These are phyloP conservation scores for Cymbidium sinense DNA, from an alignment of 106 monocot genomes.

Conservation along the genomic window DNA sequence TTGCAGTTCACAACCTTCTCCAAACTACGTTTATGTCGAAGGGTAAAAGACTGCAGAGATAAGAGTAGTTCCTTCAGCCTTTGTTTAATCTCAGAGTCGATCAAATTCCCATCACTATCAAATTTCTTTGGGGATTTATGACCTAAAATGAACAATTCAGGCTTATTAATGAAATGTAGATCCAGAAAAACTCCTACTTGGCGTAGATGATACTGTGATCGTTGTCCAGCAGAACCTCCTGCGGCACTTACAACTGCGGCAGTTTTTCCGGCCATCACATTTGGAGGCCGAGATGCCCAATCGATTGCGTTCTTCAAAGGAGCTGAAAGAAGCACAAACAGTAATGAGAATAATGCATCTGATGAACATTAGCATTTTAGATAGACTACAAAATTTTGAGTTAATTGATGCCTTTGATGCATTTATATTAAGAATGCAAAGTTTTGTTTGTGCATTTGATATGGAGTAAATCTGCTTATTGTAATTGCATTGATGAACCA, in stretches of 20 bases:
- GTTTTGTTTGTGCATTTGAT: too few relatives aligned
- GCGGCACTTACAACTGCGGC: slow-evolving; percentile 45
- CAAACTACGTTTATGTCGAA: too few relatives aligned
- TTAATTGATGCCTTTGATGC: too few relatives aligned
- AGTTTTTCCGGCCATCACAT: slow-evolving; percentile 43
- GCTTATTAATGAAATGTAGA: slow-evolving; percentile 60
- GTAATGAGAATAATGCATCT: too few relatives aligned
- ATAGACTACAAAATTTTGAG: too few relatives aligned
- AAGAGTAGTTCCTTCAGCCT: slow-evolving; percentile 27
- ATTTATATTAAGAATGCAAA: too few relatives aligned
- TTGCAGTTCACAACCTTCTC: too few relatives aligned
- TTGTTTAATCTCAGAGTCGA: slow-evolving; percentile 28
- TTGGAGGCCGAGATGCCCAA: slow-evolving; percentile 49
- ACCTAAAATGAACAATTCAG: slow-evolving; percentile 28
- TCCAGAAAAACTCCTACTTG: slow-evolving; percentile 46
- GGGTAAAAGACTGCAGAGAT: slow-evolving; percentile 33
- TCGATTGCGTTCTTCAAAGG: slow-evolving; percentile 61
- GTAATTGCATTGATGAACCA: too few relatives aligned
- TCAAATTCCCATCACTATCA: slow-evolving; percentile 38
- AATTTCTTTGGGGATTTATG: slow-evolving; percentile 37
- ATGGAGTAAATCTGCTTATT: too few relatives aligned
- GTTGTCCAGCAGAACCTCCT: slow-evolving; percentile 34
- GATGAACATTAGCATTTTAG: too few relatives aligned
- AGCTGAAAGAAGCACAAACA: slow-evolving; percentile 9
- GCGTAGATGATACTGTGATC: slow-evolving; percentile 44